A percentile compares a stretch with the other conserved stretches of the same genome.
phyloP scores from a whole-genome alignment of 805 yeast species.

The Lachancea fermentati region DNA sequence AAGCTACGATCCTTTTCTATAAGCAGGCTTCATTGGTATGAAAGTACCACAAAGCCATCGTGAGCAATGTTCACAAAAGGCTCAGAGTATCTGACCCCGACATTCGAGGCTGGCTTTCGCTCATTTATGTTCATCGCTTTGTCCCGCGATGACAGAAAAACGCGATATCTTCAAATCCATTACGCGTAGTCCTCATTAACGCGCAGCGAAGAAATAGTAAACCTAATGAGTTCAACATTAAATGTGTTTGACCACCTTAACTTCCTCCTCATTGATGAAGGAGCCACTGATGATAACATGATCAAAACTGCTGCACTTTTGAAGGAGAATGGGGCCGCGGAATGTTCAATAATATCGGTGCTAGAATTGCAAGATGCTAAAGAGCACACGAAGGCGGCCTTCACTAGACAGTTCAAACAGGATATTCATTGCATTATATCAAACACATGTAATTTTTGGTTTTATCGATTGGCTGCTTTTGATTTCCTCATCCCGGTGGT shows the following conservation, averaged over 20 bases:
- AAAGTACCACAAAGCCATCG: no score
- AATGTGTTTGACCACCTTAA: slow-evolving; percentile 18
- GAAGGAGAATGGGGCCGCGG: slow-evolving; percentile 13
- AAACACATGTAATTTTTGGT: slow-evolving; percentile 21
- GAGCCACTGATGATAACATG: slow-evolving; percentile 5
- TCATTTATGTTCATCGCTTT: no score
- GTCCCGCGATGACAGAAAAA: no score
- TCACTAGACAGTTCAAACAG: slow-evolving; percentile 5
- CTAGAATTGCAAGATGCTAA: neutral
- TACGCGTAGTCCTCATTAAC: no score
- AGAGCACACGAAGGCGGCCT: slow-evolving; percentile 1
- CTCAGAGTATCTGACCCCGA: no score
- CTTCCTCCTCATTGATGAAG: slow-evolving; percentile 15
- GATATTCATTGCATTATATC: slow-evolving; percentile 25
- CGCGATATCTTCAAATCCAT: no score
- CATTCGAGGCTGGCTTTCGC: no score
- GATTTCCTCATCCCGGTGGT: slow-evolving; percentile 31
- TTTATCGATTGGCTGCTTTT: slow-evolving; percentile 24
- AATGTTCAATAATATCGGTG: slow-evolving; percentile 7
- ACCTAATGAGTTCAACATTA: slow-evolving; percentile 2
- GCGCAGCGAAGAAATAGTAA: no score
- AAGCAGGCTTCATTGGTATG: no score
- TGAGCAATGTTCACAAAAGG: no score
- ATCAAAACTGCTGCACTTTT: slow-evolving; percentile 8
- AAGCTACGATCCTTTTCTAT: no score